Percentiles rank a stretch among this genome's conserved stretches.
Conservation (phyloP, 23 red algal genomes). For the Agarophyton chilense region DNA sequence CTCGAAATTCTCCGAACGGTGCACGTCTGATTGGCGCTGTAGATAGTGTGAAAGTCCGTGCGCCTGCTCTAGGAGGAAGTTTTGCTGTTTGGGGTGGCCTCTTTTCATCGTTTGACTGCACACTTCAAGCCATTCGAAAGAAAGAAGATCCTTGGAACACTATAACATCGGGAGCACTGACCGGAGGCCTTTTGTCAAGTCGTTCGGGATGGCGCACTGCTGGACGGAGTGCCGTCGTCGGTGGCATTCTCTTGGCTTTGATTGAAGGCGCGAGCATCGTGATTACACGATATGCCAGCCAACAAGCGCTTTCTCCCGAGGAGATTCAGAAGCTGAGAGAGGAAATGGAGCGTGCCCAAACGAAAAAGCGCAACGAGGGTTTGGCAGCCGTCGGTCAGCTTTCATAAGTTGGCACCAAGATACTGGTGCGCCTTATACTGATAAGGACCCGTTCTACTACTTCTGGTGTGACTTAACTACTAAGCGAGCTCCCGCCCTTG, state of each 20-base stretch:
- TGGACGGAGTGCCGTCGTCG: slow-evolving; percentile 75
- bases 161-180: slow-evolving; percentile 90
- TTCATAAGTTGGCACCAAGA: not conserved
- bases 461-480: too few relatives aligned
- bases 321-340: slow-evolving; percentile 51
- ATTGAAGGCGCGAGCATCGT: slow-evolving; percentile 95
- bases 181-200: slow-evolving; percentile 88
- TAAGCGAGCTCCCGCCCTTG: too few relatives aligned
- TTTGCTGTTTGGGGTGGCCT: slow-evolving; percentile 99
- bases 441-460: not conserved
- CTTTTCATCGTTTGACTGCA: slow-evolving; percentile 99
- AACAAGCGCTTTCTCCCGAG: slow-evolving; percentile 20
- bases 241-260: slow-evolving; percentile 90
- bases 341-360: slow-evolving; percentile 55
- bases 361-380: slow-evolving; percentile 26
- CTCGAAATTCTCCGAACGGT: slow-evolving; percentile 90
- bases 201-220: slow-evolving; percentile 78
- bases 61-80: slow-evolving; percentile 87
- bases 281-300: slow-evolving; percentile 39
- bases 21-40: slow-evolving; percentile 86
- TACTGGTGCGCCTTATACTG: too few relatives aligned
- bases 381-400: slow-evolving; percentile 29
- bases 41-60: slow-evolving; percentile 93
- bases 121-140: slow-evolving; percentile 79
- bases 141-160: slow-evolving; percentile 97